Evolutionary conservation across 257 asterid genomes (phyloP), one percentile per base, ranked within the genome.

Genomic region (Galeopsis tetrahit): DNA sequence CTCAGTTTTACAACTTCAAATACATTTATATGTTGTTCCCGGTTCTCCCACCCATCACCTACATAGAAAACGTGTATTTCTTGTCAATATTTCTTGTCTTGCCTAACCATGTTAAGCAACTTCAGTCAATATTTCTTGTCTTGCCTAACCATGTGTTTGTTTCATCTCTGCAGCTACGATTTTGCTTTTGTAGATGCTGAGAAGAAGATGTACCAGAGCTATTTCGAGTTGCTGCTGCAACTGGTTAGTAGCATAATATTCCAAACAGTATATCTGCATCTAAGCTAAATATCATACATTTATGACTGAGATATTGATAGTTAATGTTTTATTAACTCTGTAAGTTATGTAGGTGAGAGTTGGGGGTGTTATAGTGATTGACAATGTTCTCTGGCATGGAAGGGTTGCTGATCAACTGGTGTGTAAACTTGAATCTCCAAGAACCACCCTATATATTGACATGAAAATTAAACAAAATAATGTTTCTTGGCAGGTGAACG

Each of bases 311-410:
- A 17, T 10, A 7, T 43, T 6, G 49, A 31, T 63, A 49, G 1
- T 21, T 17, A 10, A 55, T 39, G 34, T 64, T 67, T 31, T 32
- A 15, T 56, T 31, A 13, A 57, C 28, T 17, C 61, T 69, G 10
- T 48, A 74, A 10, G 13, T 70, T 73, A 31, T 64, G 53, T 80
- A 88, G 97, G 94, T 91, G 64, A 88, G 93, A 84, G 87, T 84
- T 38, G 97, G 97, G 70, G 97, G 99, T 62, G 64, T 94, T 21
- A 89, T 91, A 69, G 97, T 91, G 74, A 75, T 94, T 32, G 99
- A 94, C 82, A 91, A 94, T 77, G 99, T 94, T 70, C 93, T 91
- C 49, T 91, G 99, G 99, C 93, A 91, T 35, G 99, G 99, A 71
- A 86, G 89, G 80, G 96, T 91, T 77, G 95, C 96, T 0, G 97